phyloP scores from a whole-genome alignment of 257 asterid species.

The Buddleja alternifolia region DNA sequence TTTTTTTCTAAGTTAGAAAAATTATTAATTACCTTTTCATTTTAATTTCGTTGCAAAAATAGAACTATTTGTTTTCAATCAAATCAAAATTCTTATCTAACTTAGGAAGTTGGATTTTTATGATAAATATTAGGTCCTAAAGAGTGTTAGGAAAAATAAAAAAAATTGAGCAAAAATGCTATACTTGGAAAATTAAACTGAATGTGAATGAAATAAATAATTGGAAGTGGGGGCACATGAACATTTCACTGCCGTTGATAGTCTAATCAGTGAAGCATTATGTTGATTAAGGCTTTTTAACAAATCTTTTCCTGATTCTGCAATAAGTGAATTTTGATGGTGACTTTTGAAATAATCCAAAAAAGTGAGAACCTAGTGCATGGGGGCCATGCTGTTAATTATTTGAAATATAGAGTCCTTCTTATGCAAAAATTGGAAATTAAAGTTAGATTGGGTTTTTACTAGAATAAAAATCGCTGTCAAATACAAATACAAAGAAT shows the following conservation, averaged over 20 bases:
- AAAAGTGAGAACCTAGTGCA: slow-evolving; percentile 17
- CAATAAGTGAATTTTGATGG: slow-evolving; percentile 21
- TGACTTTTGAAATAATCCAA: slow-evolving; percentile 18
- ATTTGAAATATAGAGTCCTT: background rate
- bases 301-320: slow-evolving; percentile 38
- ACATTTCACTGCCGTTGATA: slow-evolving; percentile 5
- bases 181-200: slow-evolving; percentile 10
- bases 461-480: background rate
- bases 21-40: too few species aligned
- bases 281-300: slow-evolving; percentile 27
- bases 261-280: slow-evolving; percentile 34
- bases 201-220: background rate
- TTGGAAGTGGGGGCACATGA: slow-evolving; percentile 28
- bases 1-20: too few species aligned
- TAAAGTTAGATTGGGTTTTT: background rate
- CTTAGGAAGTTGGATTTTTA: background rate
- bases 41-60: too few species aligned
- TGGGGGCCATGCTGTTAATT: slow-evolving; percentile 21
- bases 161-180: background rate
- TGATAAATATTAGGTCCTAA: background rate
- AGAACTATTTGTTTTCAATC: too few species aligned
- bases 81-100: background rate
- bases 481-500: background rate
- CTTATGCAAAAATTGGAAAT: background rate
- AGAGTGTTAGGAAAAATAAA: background rate